Evolutionary conservation across 768 basidiomycete genomes (phyloP).

Genomic region (Termitomyces sp.): DNA sequence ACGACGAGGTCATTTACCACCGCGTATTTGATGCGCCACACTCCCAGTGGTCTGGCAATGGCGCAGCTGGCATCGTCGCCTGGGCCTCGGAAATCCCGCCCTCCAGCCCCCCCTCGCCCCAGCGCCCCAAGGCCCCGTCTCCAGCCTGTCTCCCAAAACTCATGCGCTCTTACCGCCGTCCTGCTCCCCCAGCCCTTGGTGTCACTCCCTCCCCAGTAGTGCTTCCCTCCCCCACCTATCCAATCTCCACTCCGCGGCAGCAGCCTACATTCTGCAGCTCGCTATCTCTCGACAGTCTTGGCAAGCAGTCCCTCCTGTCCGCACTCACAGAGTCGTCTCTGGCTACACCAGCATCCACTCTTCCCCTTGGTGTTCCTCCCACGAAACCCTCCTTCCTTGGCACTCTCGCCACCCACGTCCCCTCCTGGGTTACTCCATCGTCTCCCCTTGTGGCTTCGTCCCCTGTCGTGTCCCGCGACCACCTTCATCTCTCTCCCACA

Average conservation of each 20-base stretch:
- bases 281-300: constrained; percentile 31
- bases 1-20: constrained; percentile 28
- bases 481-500: constrained; percentile 11
- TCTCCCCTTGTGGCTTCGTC: constrained; percentile 26
- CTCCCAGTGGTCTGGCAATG: constrained; percentile 37
- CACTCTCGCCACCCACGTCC: constrained; percentile 40
- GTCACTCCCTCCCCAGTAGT: constrained; percentile 40
- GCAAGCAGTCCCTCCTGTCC: constrained; percentile 33
- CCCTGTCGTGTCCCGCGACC: constrained; percentile 22
- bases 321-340: constrained; percentile 49
- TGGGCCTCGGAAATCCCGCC: constrained; percentile 43
- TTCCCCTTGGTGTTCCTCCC: constrained; percentile 33
- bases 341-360: constrained; percentile 47
- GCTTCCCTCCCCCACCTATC: constrained; percentile 27
- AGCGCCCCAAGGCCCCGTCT: constrained; percentile 19
- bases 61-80: constrained; percentile 42
- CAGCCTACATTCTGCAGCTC: constrained; percentile 28
- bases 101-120: constrained; percentile 24
- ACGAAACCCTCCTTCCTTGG: constrained; percentile 32
- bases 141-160: constrained; percentile 35
- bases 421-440: constrained; percentile 43
- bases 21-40: constrained; percentile 14
- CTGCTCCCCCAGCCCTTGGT: constrained; percentile 45
- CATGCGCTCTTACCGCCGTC: constrained; percentile 37
- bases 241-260: constrained; percentile 33